These are phyloP conservation scores for Claviceps monticola DNA, from an alignment of 2,329 filamentous ascomycete species.

Conservation along the genomic window DNA sequence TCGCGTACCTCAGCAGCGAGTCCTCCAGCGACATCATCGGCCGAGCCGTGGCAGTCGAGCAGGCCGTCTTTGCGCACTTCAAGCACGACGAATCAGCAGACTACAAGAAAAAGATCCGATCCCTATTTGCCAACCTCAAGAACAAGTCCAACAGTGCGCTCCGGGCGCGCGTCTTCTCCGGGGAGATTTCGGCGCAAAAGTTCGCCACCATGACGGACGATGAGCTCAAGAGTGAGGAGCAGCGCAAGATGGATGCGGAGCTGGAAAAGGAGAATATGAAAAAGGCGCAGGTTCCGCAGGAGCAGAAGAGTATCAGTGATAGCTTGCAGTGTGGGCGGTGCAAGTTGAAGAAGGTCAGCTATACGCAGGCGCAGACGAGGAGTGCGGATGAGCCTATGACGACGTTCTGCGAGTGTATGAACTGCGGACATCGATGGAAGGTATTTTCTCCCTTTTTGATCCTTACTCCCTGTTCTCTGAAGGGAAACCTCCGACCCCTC, in stretches of 20 bases:
- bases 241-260: slow-evolving; percentile 59
- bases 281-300: slow-evolving; percentile 87
- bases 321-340: slow-evolving; percentile 85
- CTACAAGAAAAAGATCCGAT: slow-evolving; percentile 83
- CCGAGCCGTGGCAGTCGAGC: slow-evolving; percentile 69
- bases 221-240: slow-evolving; percentile 79
- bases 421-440: slow-evolving; percentile 60
- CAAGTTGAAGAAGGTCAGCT: slow-evolving; percentile 85
- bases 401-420: slow-evolving; percentile 59
- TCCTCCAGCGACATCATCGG: slow-evolving; percentile 58
- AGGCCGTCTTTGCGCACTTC: slow-evolving; percentile 56
- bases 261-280: slow-evolving; percentile 91
- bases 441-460: slow-evolving; percentile 26
- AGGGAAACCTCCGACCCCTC: too few species aligned
- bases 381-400: slow-evolving; percentile 90
- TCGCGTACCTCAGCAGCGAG: slow-evolving; percentile 58
- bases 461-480: not conserved
- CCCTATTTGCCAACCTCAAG: slow-evolving; percentile 89
- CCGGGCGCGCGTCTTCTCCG: slow-evolving; percentile 59
- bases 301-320: slow-evolving; percentile 78
- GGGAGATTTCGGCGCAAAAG: slow-evolving; percentile 53
- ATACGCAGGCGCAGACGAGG: slow-evolving; percentile 90
- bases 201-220: slow-evolving; percentile 84
- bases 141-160: slow-evolving; percentile 75
- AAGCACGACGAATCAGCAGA: slow-evolving; percentile 52